A percentile compares a stretch with the other conserved stretches of the same genome.
Evolutionary conservation across 1,284 basidiomycete species (phyloP).

Genomic region (Taiwanofungus camphoratus): DNA sequence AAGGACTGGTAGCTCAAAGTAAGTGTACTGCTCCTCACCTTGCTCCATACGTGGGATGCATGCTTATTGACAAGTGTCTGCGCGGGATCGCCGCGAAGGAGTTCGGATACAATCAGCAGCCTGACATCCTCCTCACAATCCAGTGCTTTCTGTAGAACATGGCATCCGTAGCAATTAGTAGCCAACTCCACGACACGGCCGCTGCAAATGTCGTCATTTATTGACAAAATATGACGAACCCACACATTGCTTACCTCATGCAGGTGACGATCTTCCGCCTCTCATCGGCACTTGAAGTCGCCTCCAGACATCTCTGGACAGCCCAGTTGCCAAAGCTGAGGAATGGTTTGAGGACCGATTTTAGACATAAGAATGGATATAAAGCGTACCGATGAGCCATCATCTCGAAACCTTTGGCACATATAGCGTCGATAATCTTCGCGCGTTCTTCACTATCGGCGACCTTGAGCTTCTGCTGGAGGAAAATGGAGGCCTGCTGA

Average conservation of each 20-base stretch:
- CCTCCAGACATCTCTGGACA: constrained; percentile 76
- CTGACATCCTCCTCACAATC: constrained; percentile 82
- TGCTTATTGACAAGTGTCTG: constrained; percentile 82
- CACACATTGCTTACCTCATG: constrained; percentile 75
- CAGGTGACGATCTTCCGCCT: constrained; percentile 72
- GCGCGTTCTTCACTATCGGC: constrained; percentile 70
- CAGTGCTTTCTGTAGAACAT: constrained; percentile 82
- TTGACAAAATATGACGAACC: no score
- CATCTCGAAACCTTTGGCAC: constrained; percentile 77
- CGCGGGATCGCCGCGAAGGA: constrained; percentile 73
- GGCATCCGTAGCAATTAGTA: constrained; percentile 81
- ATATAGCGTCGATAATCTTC: constrained; percentile 81
- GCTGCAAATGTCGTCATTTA: no score
- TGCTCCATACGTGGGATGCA: constrained; percentile 84
- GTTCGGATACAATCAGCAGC: constrained; percentile 72
- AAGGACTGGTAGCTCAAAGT: background rate
- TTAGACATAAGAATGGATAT: constrained; percentile 4
- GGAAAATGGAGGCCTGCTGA: constrained; percentile 82
- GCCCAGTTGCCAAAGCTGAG: constrained; percentile 81
- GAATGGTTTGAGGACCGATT: constrained; percentile 1
- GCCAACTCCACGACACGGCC: constrained; percentile 78
- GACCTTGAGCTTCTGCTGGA: constrained; percentile 82
- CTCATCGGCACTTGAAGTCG: constrained; percentile 64
- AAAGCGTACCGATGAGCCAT: constrained; percentile 72
- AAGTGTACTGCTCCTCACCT: constrained; percentile 38